Base-by-base conservation (phyloP, 768 basidiomycete genomes). In the Antrodiella citrinella region DNA sequence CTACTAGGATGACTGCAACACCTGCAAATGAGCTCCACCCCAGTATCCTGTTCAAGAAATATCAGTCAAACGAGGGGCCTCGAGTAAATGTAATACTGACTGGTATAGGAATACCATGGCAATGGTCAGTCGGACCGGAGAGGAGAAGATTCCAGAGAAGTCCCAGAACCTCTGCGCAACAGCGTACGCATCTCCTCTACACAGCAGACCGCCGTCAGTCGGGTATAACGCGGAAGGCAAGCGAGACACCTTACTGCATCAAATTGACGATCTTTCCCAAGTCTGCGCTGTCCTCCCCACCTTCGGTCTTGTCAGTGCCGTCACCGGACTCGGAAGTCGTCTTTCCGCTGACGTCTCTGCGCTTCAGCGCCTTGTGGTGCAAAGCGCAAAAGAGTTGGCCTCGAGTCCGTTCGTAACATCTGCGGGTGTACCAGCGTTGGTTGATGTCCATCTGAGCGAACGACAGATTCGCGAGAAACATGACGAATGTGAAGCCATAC, bases 11-110 rank as follows among this genome's bases (percentile, higher is more conserved):
- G 11, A 88, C 80, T 5, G 71, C 71, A 10, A 86, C 81, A 4
- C 86, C 86, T 21, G 82, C 77, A 26, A 89, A 72, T 1, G 85
- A 80, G 49, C 82, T 83, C 83, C 86, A 88, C 4, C 89, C 89
- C 22, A 91, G 72, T 30, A 90, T 68, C 26, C 85, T 89, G 49
- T 10, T n/a, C 15, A 22, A n/a, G n/a, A n/a, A 20, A 50, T 44
- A 43, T 54, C 20, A 58, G 50, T 30, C 30, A 47, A 20, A 19
- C 49, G n/a, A n/a, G n/a, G n/a, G n/a, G n/a, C n/a, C n/a, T n/a
- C n/a, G n/a, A n/a, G n/a, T 46, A 24, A 22, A 25, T 46, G 23
- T 13, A 11, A n/a, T n/a, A 63, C 78, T 59, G 53, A 86, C 87
- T 76, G 73, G 64, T 89, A 87, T 3, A 91, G 70, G 63, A 88